Percentiles rank a stretch among this genome's conserved stretches.
phyloP scores from a whole-genome alignment of 495 filamentous ascomycete species.

The Sordaria brevicollis region DNA sequence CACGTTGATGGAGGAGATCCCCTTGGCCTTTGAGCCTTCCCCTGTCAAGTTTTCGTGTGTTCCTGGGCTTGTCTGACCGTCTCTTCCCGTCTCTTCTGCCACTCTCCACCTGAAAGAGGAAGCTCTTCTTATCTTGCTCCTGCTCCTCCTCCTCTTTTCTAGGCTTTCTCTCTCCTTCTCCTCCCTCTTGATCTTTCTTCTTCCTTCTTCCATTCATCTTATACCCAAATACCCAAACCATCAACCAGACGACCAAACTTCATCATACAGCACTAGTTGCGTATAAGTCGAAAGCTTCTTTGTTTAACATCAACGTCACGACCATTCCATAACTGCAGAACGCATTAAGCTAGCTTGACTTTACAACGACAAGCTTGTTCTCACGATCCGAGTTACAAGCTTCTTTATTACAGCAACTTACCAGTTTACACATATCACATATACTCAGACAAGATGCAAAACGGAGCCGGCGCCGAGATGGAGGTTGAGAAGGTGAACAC shows the following conservation, averaged over 20 bases:
- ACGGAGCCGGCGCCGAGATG: constrained; percentile 16
- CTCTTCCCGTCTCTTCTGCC: neutral
- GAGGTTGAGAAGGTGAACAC: constrained; percentile 77
- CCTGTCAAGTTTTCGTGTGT: neutral
- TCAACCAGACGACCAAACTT: neutral
- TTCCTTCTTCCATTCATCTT: neutral
- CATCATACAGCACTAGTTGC: neutral
- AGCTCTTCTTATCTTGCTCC: neutral
- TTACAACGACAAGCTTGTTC: neutral
- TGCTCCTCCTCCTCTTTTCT: neutral
- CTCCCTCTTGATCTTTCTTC: neutral
- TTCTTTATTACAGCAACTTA: neutral
- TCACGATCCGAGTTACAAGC: neutral
- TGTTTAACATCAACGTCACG: neutral
- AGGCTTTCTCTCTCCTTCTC: neutral
- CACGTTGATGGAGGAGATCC: neutral
- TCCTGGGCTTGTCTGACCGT: neutral
- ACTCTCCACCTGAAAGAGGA: neutral
- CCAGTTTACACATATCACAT: neutral
- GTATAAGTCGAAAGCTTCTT: neutral
- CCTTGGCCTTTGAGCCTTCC: neutral
- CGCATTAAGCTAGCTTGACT: neutral
- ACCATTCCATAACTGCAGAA: neutral
- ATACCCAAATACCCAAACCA: neutral
- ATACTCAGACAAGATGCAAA: constrained; percentile 15